phyloP scores from a whole-genome alignment of 257 asterid genomes.

The Rubia yunnanensis region DNA sequence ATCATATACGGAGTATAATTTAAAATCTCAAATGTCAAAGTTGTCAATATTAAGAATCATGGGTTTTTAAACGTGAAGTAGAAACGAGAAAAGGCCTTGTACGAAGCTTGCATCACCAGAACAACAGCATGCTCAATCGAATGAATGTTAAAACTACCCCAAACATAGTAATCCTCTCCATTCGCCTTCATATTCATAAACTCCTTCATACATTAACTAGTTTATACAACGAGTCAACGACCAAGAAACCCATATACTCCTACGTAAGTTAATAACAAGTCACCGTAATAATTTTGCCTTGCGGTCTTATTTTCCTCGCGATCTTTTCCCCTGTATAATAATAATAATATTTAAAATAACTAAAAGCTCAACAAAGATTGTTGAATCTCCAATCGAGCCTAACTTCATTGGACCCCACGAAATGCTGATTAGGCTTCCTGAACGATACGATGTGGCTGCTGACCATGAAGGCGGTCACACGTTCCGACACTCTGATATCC shows the following conservation, averaged over 20 bases:
- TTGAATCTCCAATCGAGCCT: conserved; percentile 90
- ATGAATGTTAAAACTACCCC: too few relatives aligned
- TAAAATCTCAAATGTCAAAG: too few relatives aligned
- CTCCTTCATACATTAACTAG: not conserved
- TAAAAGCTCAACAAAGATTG: conserved; percentile 49
- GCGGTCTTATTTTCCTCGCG: conserved; percentile 1
- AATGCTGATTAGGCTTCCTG: conserved; percentile 77
- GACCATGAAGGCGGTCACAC: conserved; percentile 88
- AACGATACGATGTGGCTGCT: conserved; percentile 80
- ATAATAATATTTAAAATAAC: not conserved
- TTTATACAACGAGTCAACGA: conserved; percentile 8
- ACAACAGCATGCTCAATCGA: too few relatives aligned
- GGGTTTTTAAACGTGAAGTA: too few relatives aligned
- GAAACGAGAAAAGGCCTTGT: too few relatives aligned
- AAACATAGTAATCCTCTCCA: too few relatives aligned
- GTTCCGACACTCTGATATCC: conserved; percentile 76
- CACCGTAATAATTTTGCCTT: not conserved
- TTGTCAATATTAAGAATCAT: too few relatives aligned
- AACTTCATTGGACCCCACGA: conserved; percentile 63
- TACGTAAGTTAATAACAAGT: not conserved
- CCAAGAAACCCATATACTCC: not conserved
- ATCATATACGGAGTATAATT: too few relatives aligned
- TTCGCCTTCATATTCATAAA: not conserved
- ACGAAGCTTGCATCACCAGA: too few relatives aligned
- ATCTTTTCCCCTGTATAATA: not conserved